phyloP scores from a whole-genome alignment of 1,284 basidiomycete species.

The Papiliotrema nemorosa region DNA sequence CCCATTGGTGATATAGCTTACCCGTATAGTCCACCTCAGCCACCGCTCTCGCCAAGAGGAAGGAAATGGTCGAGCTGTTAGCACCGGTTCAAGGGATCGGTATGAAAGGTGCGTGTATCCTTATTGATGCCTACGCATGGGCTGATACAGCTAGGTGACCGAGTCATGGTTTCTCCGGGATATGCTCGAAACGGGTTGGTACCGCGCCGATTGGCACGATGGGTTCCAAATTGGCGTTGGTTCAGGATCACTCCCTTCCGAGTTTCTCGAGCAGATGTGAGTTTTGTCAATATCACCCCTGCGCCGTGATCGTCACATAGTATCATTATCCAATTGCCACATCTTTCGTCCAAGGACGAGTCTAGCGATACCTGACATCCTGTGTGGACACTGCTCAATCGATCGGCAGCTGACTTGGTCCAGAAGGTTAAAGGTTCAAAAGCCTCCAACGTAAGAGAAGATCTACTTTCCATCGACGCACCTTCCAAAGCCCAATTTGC shows the following conservation, averaged over 20 bases:
- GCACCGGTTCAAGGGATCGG: slow-evolving; percentile 35
- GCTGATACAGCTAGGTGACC: slow-evolving; percentile 53
- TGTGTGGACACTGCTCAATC: too few relatives aligned
- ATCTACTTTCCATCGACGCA: not conserved
- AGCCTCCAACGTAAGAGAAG: too few relatives aligned
- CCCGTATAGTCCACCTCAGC: slow-evolving; percentile 19
- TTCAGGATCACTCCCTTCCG: slow-evolving; percentile 9
- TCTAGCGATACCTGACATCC: too few relatives aligned
- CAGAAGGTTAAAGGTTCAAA: too few relatives aligned
- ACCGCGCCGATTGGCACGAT: slow-evolving; percentile 29
- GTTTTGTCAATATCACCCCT: not conserved
- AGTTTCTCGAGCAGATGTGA: slow-evolving; percentile 15
- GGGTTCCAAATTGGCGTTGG: slow-evolving; percentile 19
- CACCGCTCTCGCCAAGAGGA: slow-evolving; percentile 6
- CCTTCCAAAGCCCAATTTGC: not conserved
- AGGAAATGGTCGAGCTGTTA: slow-evolving; percentile 35
- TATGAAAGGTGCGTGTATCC: slow-evolving; percentile 12
- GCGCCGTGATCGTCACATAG: too few relatives aligned
- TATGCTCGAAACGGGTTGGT: slow-evolving; percentile 34
- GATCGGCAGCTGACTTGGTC: too few relatives aligned
- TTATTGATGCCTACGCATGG: slow-evolving; percentile 62
- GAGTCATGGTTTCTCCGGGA: slow-evolving; percentile 33
- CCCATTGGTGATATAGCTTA: too few relatives aligned
- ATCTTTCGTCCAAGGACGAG: too few relatives aligned
- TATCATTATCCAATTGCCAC: too few relatives aligned